A percentile compares a stretch with the other conserved stretches of the same genome.
Conservation (phyloP, 192 early-diverging fungal species). For the Entomortierella beljakovae region DNA sequence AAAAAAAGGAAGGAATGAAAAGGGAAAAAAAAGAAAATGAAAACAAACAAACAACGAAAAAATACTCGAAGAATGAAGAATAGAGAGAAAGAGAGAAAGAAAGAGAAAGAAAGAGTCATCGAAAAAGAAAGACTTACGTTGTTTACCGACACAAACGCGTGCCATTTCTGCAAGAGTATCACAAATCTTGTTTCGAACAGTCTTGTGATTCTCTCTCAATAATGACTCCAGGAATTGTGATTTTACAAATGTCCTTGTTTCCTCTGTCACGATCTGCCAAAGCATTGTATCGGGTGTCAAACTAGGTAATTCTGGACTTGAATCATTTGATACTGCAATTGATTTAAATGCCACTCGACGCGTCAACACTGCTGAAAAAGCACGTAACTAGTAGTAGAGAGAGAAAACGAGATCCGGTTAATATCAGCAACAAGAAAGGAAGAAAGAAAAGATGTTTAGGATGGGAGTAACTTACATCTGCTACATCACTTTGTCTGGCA, state of each 20-base stretch:
- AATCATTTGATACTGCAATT: not conserved
- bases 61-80: not conserved
- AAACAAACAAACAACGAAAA: not conserved
- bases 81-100: conserved; percentile 2
- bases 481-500: conserved; percentile 41
- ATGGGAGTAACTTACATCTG: conserved; percentile 46
- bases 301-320: not conserved
- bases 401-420: conserved; percentile 9
- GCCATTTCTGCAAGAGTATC: conserved; percentile 93
- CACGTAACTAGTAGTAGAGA: conserved; percentile 65
- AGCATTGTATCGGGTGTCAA: conserved; percentile 39
- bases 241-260: conserved; percentile 73
- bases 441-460: not conserved
- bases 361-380: conserved; percentile 63
- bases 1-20: not conserved
- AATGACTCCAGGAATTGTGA: conserved; percentile 80
- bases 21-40: not conserved
- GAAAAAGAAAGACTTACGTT: conserved; percentile 6
- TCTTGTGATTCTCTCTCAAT: conserved; percentile 71
- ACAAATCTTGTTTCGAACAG: conserved; percentile 88
- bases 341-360: conserved; percentile 67
- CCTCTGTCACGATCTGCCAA: conserved; percentile 76
- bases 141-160: conserved; percentile 56
- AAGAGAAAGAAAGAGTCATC: too few species aligned
- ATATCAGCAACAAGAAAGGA: not conserved